A percentile compares a stretch with the other conserved stretches of the same genome.
Conservation (phyloP, 148 eudicot genomes). For the Rhododendron simsii region DNA sequence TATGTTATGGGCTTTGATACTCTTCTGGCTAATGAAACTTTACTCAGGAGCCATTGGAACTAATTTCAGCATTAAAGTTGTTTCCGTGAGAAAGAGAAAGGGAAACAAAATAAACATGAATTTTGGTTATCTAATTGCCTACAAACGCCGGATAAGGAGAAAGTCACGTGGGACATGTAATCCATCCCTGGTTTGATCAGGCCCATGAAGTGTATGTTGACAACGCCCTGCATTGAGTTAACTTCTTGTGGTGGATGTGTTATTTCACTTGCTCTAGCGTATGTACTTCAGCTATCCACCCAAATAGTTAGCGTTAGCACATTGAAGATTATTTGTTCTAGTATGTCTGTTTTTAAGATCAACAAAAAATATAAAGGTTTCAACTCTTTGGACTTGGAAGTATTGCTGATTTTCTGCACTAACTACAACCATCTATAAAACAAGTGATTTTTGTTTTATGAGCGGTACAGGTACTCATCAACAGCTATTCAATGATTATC, state of each 20-base stretch:
- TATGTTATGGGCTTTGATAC: background rate
- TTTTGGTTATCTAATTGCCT: background rate
- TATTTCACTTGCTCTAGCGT: background rate
- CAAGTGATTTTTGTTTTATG: background rate
- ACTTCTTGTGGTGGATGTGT: background rate
- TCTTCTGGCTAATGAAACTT: background rate
- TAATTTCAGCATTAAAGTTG: background rate
- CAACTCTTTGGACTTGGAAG: background rate
- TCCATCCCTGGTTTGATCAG: background rate
- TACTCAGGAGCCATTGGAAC: background rate
- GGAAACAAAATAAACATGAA: background rate
- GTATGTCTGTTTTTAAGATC: background rate
- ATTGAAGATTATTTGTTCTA: background rate
- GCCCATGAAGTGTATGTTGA: background rate
- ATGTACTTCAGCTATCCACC: background rate
- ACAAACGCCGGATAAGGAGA: background rate
- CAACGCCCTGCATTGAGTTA: background rate
- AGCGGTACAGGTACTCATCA: slow-evolving; percentile 37
- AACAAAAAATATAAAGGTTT: background rate
- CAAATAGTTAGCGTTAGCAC: too few species aligned
- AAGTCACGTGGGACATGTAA: background rate
- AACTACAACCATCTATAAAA: background rate
- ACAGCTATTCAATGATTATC: slow-evolving; percentile 56
- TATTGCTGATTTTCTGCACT: background rate
- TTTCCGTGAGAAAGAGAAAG: background rate